Base-by-base conservation (phyloP, 768 basidiomycete genomes). In the Leccinellum luteum region DNA sequence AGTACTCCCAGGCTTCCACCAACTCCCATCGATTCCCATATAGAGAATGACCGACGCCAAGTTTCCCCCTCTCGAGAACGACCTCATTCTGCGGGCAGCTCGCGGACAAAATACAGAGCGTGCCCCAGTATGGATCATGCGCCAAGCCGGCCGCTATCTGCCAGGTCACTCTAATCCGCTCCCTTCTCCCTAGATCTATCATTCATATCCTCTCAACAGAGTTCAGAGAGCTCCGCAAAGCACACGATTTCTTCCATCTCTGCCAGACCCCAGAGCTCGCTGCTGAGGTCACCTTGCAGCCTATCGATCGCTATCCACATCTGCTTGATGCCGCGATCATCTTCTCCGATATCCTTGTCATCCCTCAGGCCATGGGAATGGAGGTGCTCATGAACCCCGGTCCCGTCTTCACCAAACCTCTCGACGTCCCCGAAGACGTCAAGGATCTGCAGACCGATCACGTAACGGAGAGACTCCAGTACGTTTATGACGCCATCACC, bases 111-210 rank as follows among this genome's bases (percentile, higher is more conserved):
- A 81, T 70, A 94, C 92, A 0, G 92, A 94, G 67, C 85, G 90
- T 55, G 93, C 94, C 7, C 94, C 95, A n/a, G 93, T 94, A 56
- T 98, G 95, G 95, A 90, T 96, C 51, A 98, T 98, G 95, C 85
- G 95, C 34, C 95, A 98, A 71, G 95, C 95, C 23, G 95, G 95
- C 50, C 85, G 95, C 52, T 95, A 96, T 76, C 84, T 98, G 48
- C 95, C 95, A 74, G 95, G 91, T 90, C 66, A 69, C 74, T 70
- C 57, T 48, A 3, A 19, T 32, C 52, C 4, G 1, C 48, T 54
- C 30, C n/a, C n/a, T n/a, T 63, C n/a, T n/a, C 27, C 25, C 1
- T 14, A 34, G 10, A 10, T 30, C 13, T 23, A 14, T 45, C 1
- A 4, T 51, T 54, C 56, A 62, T 50, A 44, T 8, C 12, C 27